Base-by-base conservation (phyloP, 2,329 filamentous ascomycete species). In the Amesomyces nigricolor region DNA sequence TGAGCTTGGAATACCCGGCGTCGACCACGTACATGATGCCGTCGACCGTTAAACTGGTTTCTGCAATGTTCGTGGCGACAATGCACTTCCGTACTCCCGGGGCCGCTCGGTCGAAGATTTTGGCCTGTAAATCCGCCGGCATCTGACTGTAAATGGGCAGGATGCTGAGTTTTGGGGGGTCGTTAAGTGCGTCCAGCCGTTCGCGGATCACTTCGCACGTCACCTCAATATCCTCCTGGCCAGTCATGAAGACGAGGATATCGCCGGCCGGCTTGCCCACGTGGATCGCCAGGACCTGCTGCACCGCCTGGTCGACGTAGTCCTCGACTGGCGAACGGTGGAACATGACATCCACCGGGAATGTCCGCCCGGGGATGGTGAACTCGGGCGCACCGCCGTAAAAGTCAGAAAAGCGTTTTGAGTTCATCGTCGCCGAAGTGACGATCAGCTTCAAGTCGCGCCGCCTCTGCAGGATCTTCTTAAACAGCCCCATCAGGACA, bases 1-100 rank as follows among this genome's bases (percentile, higher is more conserved):
- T 99, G 68, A 97, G 82, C 70, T 99, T 99, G 2, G 91, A 95
- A 71, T 92, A 99, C 0, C 94, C 94, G 1, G 89, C 85, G 69
- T 99, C 94, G 4, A 99, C 94, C 19, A 99, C 94, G 66, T 96
- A 99, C 87, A 97, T 97, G 72, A 99, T 99, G 62, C 94, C 94
- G 67, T 99, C 94, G 5, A 99, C 94, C 0, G 94, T 99, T 73
- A 99, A 77, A 78, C 91, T 96, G 0, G 94, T 99, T 71, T 99
- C 94, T 2, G 94, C 94, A 71, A 99, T 99, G 66, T 99, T 99
- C 32, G 94, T 99, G 1, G 95, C 94, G 40, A 99, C 92, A 61
- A 99, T 96, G 65, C 96, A 95, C 69, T 99, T 99, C 56, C 94
- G 85, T 4, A 96, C 91, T 1, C 94, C 94, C 0, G 91, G 87